Evolutionary conservation across 2,329 filamentous ascomycete species (phyloP).

Genomic region (Neonectria neomacrospora): DNA sequence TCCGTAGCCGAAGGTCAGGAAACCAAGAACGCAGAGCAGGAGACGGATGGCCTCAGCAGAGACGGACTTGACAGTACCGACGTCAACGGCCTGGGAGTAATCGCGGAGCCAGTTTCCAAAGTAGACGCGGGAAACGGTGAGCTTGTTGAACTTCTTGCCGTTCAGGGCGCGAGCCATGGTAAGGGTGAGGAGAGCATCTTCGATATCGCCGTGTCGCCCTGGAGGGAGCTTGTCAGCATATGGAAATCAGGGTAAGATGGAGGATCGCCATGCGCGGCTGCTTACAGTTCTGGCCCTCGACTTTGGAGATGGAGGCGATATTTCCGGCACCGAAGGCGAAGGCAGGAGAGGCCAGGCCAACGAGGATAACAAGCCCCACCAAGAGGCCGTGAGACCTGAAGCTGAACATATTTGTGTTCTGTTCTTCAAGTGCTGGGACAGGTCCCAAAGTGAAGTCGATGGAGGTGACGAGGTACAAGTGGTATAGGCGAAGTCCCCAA

Average conservation of each 20-base stretch:
- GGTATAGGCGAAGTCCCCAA: slow-evolving; percentile 30
- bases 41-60: slow-evolving; percentile 92
- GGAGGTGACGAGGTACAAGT: slow-evolving; percentile 23
- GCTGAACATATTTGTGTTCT: slow-evolving; percentile 56
- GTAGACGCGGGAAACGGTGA: slow-evolving; percentile 89
- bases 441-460: slow-evolving; percentile 21
- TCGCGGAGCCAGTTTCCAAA: slow-evolving; percentile 96
- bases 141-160: slow-evolving; percentile 86
- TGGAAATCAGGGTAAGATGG: neutral
- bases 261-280: slow-evolving; percentile 21
- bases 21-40: slow-evolving; percentile 87
- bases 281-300: slow-evolving; percentile 85
- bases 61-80: slow-evolving; percentile 90
- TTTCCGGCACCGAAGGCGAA: slow-evolving; percentile 90
- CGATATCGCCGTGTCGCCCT: slow-evolving; percentile 92
- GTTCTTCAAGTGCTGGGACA: slow-evolving; percentile 35
- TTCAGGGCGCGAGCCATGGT: slow-evolving; percentile 64
- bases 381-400: slow-evolving; percentile 62
- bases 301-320: slow-evolving; percentile 81
- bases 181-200: slow-evolving; percentile 85
- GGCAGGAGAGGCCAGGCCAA: slow-evolving; percentile 74
- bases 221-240: slow-evolving; percentile 21
- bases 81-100: slow-evolving; percentile 94
- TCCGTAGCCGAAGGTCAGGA: slow-evolving; percentile 88
- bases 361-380: slow-evolving; percentile 68